Conservation (phyloP, 1,284 basidiomycete species). For the Gymnopus androsaceus region DNA sequence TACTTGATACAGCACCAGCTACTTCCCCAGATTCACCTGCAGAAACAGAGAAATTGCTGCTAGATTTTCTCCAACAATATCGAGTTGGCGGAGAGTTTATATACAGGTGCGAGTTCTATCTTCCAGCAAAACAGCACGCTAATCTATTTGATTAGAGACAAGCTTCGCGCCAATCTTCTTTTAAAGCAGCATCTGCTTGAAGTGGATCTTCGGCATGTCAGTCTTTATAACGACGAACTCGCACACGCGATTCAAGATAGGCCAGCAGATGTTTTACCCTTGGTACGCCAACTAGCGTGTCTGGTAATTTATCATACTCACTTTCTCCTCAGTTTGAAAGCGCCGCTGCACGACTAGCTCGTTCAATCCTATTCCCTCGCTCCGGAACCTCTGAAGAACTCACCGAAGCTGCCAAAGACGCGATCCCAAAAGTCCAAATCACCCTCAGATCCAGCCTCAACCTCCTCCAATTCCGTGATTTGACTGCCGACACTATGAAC, state of each 20-base stretch:
- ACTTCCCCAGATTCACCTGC: slow-evolving; percentile 70
- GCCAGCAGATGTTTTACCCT: slow-evolving; percentile 87
- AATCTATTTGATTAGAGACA: slow-evolving; percentile 62
- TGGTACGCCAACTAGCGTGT: slow-evolving; percentile 53
- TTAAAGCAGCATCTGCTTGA: slow-evolving; percentile 92
- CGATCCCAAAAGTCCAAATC: slow-evolving; percentile 87
- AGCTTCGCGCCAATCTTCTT: slow-evolving; percentile 86
- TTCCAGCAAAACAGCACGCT: slow-evolving; percentile 74
- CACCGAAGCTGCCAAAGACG: slow-evolving; percentile 58
- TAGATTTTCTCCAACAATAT: slow-evolving; percentile 86
- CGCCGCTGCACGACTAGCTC: slow-evolving; percentile 82
- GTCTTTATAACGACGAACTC: slow-evolving; percentile 91
- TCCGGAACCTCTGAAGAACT: slow-evolving; percentile 49
- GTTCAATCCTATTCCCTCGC: slow-evolving; percentile 78
- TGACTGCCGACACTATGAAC: slow-evolving; percentile 92
- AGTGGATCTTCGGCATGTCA: slow-evolving; percentile 89
- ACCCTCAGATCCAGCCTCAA: slow-evolving; percentile 88
- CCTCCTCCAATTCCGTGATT: slow-evolving; percentile 91
- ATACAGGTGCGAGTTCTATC: slow-evolving; percentile 59
- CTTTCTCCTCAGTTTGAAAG: slow-evolving; percentile 77
- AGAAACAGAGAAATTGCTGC: slow-evolving; percentile 77
- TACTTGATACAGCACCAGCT: slow-evolving; percentile 67
- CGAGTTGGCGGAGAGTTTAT: slow-evolving; percentile 87
- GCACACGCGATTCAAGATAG: slow-evolving; percentile 88
- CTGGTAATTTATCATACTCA: background rate